These are phyloP conservation scores for Microsporum audouinii DNA, from an alignment of 2,329 filamentous ascomycete genomes.

Conservation along the genomic window DNA sequence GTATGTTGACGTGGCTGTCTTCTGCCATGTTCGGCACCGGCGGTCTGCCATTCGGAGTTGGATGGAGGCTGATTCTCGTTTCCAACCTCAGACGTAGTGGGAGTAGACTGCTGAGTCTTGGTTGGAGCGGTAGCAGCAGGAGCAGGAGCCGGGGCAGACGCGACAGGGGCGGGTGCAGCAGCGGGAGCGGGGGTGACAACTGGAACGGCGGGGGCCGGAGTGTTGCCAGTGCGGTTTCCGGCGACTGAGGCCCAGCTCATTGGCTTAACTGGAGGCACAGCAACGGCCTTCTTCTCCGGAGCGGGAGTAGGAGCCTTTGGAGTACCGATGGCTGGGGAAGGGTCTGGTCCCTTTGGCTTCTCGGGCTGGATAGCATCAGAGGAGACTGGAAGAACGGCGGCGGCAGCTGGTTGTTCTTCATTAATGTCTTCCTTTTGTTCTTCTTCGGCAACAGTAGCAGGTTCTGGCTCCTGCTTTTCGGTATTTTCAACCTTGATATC, in stretches of 20 bases:
- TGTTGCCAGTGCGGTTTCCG: slow-evolving; percentile 33
- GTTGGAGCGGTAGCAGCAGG: slow-evolving; percentile 25
- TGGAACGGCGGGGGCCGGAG: slow-evolving; percentile 25
- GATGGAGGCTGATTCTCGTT: slow-evolving; percentile 71
- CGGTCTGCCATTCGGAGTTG: slow-evolving; percentile 74
- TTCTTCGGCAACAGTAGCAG: slow-evolving; percentile 27
- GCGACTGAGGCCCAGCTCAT: slow-evolving; percentile 57
- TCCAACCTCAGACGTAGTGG: slow-evolving; percentile 38
- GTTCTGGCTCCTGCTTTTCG: slow-evolving; percentile 20
- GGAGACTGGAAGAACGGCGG: slow-evolving; percentile 11
- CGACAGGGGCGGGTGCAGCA: slow-evolving; percentile 21
- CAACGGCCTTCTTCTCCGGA: slow-evolving; percentile 42
- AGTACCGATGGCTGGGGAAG: slow-evolving; percentile 45
- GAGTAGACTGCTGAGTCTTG: slow-evolving; percentile 22
- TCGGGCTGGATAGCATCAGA: slow-evolving; percentile 40
- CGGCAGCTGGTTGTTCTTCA: background rate
- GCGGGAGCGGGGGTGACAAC: slow-evolving; percentile 25
- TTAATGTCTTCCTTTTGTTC: slow-evolving; percentile 13
- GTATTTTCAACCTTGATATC: slow-evolving; percentile 22
- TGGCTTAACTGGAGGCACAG: slow-evolving; percentile 33
- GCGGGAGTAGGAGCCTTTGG: slow-evolving; percentile 31
- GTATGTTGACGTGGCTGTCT: slow-evolving; percentile 66
- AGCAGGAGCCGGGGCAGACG: slow-evolving; percentile 24
- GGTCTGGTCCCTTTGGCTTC: slow-evolving; percentile 54
- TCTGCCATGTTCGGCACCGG: slow-evolving; percentile 65